A percentile compares a stretch with the other conserved stretches of the same genome.
phyloP scores from a whole-genome alignment of 2,329 filamentous ascomycete genomes.

The Hypoxylon sp. region DNA sequence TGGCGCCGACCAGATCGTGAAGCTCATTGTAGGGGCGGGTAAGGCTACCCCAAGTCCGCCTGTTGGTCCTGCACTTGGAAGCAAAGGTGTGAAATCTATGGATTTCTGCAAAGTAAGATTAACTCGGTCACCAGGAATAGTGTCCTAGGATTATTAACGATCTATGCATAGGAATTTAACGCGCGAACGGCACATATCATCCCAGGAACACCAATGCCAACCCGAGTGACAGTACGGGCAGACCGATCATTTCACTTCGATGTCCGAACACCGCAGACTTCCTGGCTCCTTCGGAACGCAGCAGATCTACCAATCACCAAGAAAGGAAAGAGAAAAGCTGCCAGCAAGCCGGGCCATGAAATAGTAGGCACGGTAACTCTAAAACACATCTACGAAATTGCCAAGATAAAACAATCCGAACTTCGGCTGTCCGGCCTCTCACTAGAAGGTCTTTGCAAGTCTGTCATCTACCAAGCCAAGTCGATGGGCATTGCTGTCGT shows the following conservation, averaged over 20 bases:
- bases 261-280: slow-evolving; percentile 92
- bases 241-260: slow-evolving; percentile 96
- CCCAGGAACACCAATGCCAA: slow-evolving; percentile 87
- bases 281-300: slow-evolving; percentile 87
- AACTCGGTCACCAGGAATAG: background rate
- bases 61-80: slow-evolving; percentile 94
- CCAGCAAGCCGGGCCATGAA: slow-evolving; percentile 80
- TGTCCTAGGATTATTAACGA: slow-evolving; percentile 36
- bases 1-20: slow-evolving; percentile 82
- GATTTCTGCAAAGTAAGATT: slow-evolving; percentile 93
- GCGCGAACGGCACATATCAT: slow-evolving; percentile 89
- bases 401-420: slow-evolving; percentile 92
- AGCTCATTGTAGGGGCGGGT: slow-evolving; percentile 96
- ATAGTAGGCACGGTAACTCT: slow-evolving; percentile 87
- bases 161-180: slow-evolving; percentile 85
- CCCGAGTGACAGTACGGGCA: slow-evolving; percentile 90
- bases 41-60: slow-evolving; percentile 95
- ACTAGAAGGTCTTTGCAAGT: slow-evolving; percentile 79
- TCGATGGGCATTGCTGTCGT: slow-evolving; percentile 81
- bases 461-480: slow-evolving; percentile 81
- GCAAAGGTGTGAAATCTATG: slow-evolving; percentile 99
- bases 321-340: slow-evolving; percentile 84
- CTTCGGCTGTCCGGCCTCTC: slow-evolving; percentile 79
- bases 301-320: slow-evolving; percentile 79
- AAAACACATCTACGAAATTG: slow-evolving; percentile 98